Conservation (phyloP, 2,329 filamentous ascomycete genomes). For the Pyricularia pennisetigena region DNA sequence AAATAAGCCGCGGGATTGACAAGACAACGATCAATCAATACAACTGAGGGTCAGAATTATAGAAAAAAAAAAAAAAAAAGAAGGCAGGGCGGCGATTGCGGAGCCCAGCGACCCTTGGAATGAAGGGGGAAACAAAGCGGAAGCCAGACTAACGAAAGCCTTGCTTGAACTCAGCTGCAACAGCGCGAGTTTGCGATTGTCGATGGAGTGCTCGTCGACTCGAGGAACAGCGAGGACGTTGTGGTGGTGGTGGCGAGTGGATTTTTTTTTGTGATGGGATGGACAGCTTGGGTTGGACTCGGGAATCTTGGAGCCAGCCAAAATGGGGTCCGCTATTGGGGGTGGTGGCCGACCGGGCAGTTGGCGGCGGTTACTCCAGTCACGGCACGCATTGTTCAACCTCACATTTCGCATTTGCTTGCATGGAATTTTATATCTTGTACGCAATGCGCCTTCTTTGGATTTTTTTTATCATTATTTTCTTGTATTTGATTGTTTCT, state of each 20-base stretch:
- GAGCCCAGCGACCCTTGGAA: neutral
- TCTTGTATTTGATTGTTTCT: neutral
- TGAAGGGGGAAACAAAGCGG: neutral
- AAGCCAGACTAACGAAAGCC: slow-evolving; percentile 6
- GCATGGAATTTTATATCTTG: neutral
- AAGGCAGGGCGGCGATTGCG: neutral
- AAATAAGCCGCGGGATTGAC: neutral
- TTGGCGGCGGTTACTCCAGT: slow-evolving; percentile 3
- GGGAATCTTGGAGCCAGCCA: slow-evolving; percentile 3
- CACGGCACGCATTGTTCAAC: neutral
- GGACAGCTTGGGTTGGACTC: slow-evolving; percentile 3
- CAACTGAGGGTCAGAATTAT: neutral
- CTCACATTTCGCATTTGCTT: neutral
- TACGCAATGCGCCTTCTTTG: neutral
- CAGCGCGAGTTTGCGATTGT: slow-evolving; percentile 1
- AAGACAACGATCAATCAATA: neutral
- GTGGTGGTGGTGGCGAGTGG: slow-evolving; percentile 1
- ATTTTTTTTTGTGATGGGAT: slow-evolving; percentile 5
- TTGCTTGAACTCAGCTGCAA: slow-evolving; percentile 3
- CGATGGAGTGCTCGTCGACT: slow-evolving; percentile 1
- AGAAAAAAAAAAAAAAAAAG: neutral
- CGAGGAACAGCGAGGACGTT: slow-evolving; percentile 1
- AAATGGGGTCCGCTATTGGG: slow-evolving; percentile 4
- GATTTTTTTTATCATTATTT: neutral
- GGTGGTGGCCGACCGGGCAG: slow-evolving; percentile 1